Base-by-base conservation (phyloP, 2,329 filamentous ascomycete genomes). In the Aspergillus pseudoglaucus region DNA sequence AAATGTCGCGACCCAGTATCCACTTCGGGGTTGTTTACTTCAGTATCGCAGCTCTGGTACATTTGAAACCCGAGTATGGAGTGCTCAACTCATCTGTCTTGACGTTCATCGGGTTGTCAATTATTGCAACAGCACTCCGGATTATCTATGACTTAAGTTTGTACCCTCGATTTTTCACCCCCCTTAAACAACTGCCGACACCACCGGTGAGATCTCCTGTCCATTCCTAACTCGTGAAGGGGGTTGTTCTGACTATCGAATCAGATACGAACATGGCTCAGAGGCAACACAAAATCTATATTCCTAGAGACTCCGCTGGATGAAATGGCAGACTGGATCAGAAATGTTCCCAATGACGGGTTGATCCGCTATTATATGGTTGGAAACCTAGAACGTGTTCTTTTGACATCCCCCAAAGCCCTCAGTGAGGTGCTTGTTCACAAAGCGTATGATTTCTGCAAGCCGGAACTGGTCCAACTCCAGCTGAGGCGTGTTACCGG, bases 371-470 rank as follows among this genome's bases (percentile, higher is more conserved):
- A 86, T 60, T 75, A 80, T 12, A 74, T 77, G 23, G 59, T 82
- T 10, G 75, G 83, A 50, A 87, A 87, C 59, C 60, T 71, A 17
- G 84, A 87, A 60, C 76, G 82, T 30, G 55, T 88, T n/a, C 53
- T 87, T 8, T 61, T 84, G 43, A 80, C 77, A 2, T 80, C 72
- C 2, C 75, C 84, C 17, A 84, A 84, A 63, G 82, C 78, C 0
- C 70, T 89, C n/a, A 76, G 79, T 4, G 86, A 90, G 64, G 77
- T 89, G 7, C 74, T 90, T 3, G 80, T 82, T 22, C 81, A 79
- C 15, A 84, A 82, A 51, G 82, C 75, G 54, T 89, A 90, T 62
- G 80, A 85, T 37, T 90, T 87, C 55, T 60, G 75, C 40, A 89
- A 88, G 61, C 84, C 85, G 0, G 45, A 57, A 1, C 60, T 74